These are phyloP conservation scores for Venustampulla echinocandica DNA, from an alignment of 495 filamentous ascomycete species.

Conservation along the genomic window DNA sequence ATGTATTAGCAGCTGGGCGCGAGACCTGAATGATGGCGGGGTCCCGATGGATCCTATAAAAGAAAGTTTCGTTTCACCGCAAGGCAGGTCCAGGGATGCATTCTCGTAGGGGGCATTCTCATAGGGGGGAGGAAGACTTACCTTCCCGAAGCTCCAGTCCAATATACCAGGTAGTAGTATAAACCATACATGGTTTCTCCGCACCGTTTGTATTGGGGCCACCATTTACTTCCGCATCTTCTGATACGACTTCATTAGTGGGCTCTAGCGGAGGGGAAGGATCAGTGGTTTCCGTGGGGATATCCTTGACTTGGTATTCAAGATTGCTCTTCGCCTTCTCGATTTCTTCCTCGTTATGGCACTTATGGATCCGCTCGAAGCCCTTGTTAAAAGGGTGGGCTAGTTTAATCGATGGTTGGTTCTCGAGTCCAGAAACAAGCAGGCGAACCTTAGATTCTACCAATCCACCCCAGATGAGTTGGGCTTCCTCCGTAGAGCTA, in stretches of 20 bases:
- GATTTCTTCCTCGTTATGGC: slow-evolving; percentile 61
- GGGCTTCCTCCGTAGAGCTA: slow-evolving; percentile 75
- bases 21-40: slow-evolving; percentile 37
- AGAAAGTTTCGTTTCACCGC: slow-evolving; percentile 4
- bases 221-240: slow-evolving; percentile 19
- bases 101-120: no score
- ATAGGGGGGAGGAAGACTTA: slow-evolving; percentile 32
- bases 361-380: slow-evolving; percentile 70
- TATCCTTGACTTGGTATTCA: slow-evolving; percentile 48
- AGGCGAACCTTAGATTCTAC: slow-evolving; percentile 88
- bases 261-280: slow-evolving; percentile 31
- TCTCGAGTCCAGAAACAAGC: slow-evolving; percentile 72
- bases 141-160: slow-evolving; percentile 65
- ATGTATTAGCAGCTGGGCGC: slow-evolving; percentile 20
- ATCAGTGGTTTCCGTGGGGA: slow-evolving; percentile 49
- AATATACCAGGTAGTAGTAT: slow-evolving; percentile 83
- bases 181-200: slow-evolving; percentile 42
- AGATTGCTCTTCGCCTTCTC: slow-evolving; percentile 60
- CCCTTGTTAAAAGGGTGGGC: slow-evolving; percentile 91
- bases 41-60: slow-evolving; percentile 39
- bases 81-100: slow-evolving; percentile 1
- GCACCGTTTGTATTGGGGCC: slow-evolving; percentile 35
- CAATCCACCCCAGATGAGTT: slow-evolving; percentile 79
- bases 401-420: slow-evolving; percentile 61
- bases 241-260: not conserved